Conservation (phyloP, 2,329 filamentous ascomycete genomes). For the Botrytis tulipae region DNA sequence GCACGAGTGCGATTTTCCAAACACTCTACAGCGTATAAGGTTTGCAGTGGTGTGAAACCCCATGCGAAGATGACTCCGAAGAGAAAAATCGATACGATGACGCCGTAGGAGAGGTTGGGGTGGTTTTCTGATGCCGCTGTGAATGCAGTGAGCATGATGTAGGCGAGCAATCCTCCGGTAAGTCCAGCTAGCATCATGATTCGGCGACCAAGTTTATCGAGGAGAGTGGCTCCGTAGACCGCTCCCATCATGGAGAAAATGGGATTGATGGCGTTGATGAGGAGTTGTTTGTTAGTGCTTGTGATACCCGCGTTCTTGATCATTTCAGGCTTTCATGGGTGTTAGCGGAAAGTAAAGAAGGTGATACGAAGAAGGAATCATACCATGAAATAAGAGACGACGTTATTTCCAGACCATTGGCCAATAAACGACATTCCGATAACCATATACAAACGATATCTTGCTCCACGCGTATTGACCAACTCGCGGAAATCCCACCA, state of each 20-base stretch:
- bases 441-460: conserved; percentile 51
- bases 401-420: conserved; percentile 47
- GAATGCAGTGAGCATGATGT: conserved; percentile 34
- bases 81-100: conserved; percentile 50
- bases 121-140: conserved; percentile 35
- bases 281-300: conserved; percentile 34
- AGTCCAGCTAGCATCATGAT: conserved; percentile 41
- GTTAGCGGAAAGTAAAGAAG: neutral
- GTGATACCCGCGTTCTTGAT: conserved; percentile 42
- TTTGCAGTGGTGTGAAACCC: conserved; percentile 46
- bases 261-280: conserved; percentile 40
- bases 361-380: neutral
- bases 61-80: conserved; percentile 46
- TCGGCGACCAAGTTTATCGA: conserved; percentile 46
- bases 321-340: conserved; percentile 42
- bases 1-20: conserved; percentile 47
- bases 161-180: conserved; percentile 29
- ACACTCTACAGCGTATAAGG: conserved; percentile 50
- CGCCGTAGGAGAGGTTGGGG: conserved; percentile 44
- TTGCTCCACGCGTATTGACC: conserved; percentile 47
- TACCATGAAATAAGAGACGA: conserved; percentile 42
- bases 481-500: conserved; percentile 60
- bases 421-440: conserved; percentile 54
- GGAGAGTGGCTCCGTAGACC: conserved; percentile 45
- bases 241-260: conserved; percentile 45